Percentiles rank a stretch among this genome's conserved stretches.
Evolutionary conservation across 257 asterid species (phyloP).

Genomic region (Lycium ferocissimum): DNA sequence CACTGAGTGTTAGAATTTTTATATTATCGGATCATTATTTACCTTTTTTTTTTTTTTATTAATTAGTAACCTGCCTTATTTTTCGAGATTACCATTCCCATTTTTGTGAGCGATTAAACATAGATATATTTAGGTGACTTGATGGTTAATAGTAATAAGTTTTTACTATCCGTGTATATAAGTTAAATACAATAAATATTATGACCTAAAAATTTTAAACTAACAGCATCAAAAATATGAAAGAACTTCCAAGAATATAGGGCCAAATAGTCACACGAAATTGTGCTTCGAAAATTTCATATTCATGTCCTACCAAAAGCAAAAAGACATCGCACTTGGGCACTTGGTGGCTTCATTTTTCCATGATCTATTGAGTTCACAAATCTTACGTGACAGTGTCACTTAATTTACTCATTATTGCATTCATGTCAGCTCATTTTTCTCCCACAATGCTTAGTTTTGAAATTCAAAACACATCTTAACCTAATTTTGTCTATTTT

Average conservation of each 20-base stretch:
- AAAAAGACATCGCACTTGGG: constrained; percentile 45
- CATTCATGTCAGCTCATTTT: constrained; percentile 29
- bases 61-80: too few relatives aligned
- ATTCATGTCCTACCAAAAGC: constrained; percentile 57
- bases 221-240: constrained; percentile 47
- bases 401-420: constrained; percentile 22
- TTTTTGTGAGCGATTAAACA: too few relatives aligned
- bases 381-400: background rate
- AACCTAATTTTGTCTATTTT: constrained; percentile 32
- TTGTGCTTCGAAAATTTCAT: constrained; percentile 46
- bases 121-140: background rate
- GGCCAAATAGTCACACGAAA: constrained; percentile 38
- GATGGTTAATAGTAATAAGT: background rate
- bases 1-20: too few relatives aligned
- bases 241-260: constrained; percentile 57
- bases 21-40: too few relatives aligned
- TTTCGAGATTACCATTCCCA: too few relatives aligned
- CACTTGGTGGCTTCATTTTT: constrained; percentile 42
- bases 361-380: constrained; percentile 30
- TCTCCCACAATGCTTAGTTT: constrained; percentile 24
- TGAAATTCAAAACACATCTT: constrained; percentile 44
- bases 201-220: constrained; percentile 34
- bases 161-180: background rate
- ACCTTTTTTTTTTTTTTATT: too few relatives aligned
- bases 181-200: background rate